These are phyloP conservation scores for Paramecium caudatum DNA, from an alignment of 73 alveolate species.

Conservation along the genomic window DNA sequence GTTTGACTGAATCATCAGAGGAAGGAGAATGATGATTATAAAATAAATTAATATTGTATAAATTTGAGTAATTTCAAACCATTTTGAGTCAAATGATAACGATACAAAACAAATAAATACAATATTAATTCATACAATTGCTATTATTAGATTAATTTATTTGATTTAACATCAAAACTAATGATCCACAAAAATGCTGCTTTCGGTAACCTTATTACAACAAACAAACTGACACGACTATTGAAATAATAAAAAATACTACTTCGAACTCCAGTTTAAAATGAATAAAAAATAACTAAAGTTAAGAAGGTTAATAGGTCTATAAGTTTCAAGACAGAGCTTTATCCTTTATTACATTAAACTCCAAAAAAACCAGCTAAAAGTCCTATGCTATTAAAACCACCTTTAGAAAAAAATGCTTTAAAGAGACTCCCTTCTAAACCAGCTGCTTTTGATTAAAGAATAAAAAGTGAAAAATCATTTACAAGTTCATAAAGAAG, in stretches of 20 bases:
- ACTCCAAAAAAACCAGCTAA: not conserved
- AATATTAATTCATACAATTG: not conserved
- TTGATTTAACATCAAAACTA: constrained; percentile 27
- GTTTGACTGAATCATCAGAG: constrained; percentile 5
- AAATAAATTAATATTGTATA: not conserved
- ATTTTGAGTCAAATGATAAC: too few relatives aligned
- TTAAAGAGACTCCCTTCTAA: constrained; percentile 39
- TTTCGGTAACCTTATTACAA: not conserved
- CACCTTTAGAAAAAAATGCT: constrained; percentile 19
- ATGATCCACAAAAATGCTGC: constrained; percentile 18
- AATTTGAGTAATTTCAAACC: not conserved
- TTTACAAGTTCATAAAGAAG: not conserved
- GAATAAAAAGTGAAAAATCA: not conserved
- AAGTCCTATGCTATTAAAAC: constrained; percentile 31
- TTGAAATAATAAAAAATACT: not conserved
- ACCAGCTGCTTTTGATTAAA: not conserved
- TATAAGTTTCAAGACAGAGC: constrained; percentile 26
- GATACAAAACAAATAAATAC: too few relatives aligned
- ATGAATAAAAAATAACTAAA: not conserved
- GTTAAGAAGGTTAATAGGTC: not conserved
- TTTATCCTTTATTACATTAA: not conserved
- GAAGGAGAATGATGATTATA: not conserved
- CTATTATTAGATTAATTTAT: not conserved
- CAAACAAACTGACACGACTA: constrained; percentile 4
- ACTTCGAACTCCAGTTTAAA: not conserved